These are phyloP conservation scores for Metrosideros polymorpha DNA, from an alignment of 441 rosid species.

Conservation along the genomic window DNA sequence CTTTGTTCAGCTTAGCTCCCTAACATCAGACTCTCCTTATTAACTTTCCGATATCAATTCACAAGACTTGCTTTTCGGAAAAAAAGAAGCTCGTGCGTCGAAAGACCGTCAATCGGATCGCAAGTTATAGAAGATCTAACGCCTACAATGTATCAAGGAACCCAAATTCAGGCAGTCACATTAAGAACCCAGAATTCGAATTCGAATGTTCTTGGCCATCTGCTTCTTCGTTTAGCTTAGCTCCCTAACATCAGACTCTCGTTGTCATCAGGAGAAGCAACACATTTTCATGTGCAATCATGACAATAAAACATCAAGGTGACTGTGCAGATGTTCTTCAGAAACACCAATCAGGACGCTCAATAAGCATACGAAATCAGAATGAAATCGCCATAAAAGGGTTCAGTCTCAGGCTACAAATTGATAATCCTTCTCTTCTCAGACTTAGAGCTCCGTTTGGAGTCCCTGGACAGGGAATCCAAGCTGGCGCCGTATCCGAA, in stretches of 20 bases:
- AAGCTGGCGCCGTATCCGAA: constrained; percentile 51
- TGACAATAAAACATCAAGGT: background rate
- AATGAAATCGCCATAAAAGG: background rate
- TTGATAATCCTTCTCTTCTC: constrained; percentile 1
- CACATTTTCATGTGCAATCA: background rate
- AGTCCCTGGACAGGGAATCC: constrained; percentile 19
- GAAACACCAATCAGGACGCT: background rate
- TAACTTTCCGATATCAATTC: background rate
- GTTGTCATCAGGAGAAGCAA: background rate
- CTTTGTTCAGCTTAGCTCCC: background rate
- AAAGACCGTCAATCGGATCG: background rate
- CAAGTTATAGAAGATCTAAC: background rate
- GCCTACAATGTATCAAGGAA: background rate
- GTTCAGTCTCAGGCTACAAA: background rate
- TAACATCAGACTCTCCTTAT: too few species aligned
- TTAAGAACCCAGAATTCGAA: background rate
- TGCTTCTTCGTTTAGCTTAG: background rate
- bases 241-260: background rate
- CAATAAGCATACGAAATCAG: background rate
- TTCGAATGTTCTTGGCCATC: background rate
- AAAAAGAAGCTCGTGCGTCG: background rate
- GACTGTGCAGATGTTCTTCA: background rate
- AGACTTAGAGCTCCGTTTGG: constrained; percentile 10
- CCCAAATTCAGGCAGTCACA: background rate
- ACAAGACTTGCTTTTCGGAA: background rate